Evolutionary conservation across 306 rosid genomes (phyloP).

Genomic region (Clitoria ternatea): DNA sequence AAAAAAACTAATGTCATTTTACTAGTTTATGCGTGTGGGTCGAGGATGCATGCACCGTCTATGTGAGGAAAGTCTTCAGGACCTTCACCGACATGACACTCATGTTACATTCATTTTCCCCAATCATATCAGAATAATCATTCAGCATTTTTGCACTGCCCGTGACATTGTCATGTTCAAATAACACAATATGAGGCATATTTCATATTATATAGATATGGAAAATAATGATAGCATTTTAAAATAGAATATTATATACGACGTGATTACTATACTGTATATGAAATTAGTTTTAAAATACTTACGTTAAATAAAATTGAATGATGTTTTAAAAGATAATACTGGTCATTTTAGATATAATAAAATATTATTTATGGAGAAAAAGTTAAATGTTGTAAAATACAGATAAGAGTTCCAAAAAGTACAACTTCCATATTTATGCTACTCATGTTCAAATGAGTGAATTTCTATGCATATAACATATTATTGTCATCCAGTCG

Average conservation of each 20-base stretch:
- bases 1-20: no score
- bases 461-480: neutral
- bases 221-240: neutral
- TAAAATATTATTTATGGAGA: no score
- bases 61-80: neutral
- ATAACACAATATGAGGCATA: neutral
- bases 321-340: neutral
- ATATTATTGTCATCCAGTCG: no score
- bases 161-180: neutral
- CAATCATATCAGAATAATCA: neutral
- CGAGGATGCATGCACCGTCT: neutral
- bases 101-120: neutral
- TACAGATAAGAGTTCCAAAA: no score
- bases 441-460: neutral
- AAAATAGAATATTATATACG: no score
- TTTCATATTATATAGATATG: neutral
- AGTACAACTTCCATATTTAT: no score
- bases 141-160: neutral
- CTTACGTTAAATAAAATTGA: neutral
- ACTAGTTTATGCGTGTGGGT: no score
- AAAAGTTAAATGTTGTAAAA: no score
- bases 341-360: neutral
- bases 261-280: no score
- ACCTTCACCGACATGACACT: neutral
- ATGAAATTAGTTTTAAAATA: no score